Conservation (phyloP, 805 yeast genomes). For the Schizosaccharomyces octosporus region DNA sequence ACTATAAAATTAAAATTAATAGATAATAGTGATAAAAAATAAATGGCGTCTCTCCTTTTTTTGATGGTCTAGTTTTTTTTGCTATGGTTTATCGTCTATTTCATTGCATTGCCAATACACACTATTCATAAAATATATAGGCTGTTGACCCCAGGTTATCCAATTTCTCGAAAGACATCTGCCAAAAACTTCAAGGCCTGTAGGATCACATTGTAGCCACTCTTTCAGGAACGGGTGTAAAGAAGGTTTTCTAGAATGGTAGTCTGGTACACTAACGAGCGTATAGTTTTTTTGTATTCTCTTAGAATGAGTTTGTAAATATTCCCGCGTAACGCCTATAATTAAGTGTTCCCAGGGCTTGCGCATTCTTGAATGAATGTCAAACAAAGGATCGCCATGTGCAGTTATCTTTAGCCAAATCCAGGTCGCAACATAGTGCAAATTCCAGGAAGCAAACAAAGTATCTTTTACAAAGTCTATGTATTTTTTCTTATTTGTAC, state of each 20-base stretch:
- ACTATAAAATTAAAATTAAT: too few species aligned
- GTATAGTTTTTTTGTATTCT: not conserved
- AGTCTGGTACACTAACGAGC: not conserved
- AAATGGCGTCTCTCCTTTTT: too few species aligned
- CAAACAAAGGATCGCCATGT: conserved; percentile 1
- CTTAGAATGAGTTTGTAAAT: not conserved
- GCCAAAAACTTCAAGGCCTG: not conserved
- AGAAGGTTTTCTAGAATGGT: not conserved
- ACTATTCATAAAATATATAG: not conserved
- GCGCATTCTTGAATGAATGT: not conserved
- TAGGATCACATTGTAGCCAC: not conserved
- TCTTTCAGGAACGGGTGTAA: not conserved
- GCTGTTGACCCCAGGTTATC: not conserved
- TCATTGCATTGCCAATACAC: not conserved
- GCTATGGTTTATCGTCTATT: not conserved
- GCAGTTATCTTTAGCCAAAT: conserved; percentile 1
- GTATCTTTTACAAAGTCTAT: not conserved
- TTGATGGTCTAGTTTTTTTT: too few species aligned
- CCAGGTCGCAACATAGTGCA: not conserved
- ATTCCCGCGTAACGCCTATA: not conserved
- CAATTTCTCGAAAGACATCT: not conserved
- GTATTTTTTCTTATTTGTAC: not conserved
- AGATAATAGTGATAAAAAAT: too few species aligned
- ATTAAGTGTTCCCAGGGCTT: conserved; percentile 1
- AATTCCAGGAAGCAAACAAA: not conserved